Evolutionary conservation across 352 stramenopile genomes (phyloP), one percentile per base, ranked within the genome.

Genomic region (Pythium coloratum): DNA sequence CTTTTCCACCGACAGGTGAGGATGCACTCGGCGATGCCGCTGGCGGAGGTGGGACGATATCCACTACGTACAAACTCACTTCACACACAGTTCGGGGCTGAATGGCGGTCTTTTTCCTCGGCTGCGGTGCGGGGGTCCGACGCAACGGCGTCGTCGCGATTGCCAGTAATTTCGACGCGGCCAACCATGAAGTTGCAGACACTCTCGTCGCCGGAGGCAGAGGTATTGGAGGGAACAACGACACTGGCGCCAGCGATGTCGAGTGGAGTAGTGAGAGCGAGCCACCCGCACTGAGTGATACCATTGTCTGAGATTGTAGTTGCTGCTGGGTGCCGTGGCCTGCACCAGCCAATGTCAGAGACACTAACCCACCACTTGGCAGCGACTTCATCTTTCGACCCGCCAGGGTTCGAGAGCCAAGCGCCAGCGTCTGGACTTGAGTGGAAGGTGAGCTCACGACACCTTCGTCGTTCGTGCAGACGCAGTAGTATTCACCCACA

Each of bases 391-490:
- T 58, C 34, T 72, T 71, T 10, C 73, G 74, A 26, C 44, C 73
- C 24, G 58, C 57, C 0, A 81, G 20, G 1, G 62, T 59, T 40
- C 65, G 68, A 0, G 77, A 61, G 16, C 18, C 40, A 16, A 91
- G 51, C 7, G 38, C 46, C 47, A 71, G 64, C 42, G 82, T 49
- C 30, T 70, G 59, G 5, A 91, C 76, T 7, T 66, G 72, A 24
- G 72, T 83, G 2, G 60, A 63, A 28, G 70, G 59, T 16, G 80
- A 80, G 38, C 59, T 76, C 6, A 70, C 65, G 0, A 18, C 57
- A 7, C 83, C 81, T 61, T 91, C 83, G 53, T 91, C 83, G 55
- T 91, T 90, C 49, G 80, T 71, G 47, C 79, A 90, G 18, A 78
- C 76, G 62, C 82, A 91, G 59, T 74, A 78, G 62, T 90, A 90